Evolutionary conservation across 257 asterid genomes (phyloP), one percentile per base, ranked within the genome.

Genomic region (Gentiana straminea): DNA sequence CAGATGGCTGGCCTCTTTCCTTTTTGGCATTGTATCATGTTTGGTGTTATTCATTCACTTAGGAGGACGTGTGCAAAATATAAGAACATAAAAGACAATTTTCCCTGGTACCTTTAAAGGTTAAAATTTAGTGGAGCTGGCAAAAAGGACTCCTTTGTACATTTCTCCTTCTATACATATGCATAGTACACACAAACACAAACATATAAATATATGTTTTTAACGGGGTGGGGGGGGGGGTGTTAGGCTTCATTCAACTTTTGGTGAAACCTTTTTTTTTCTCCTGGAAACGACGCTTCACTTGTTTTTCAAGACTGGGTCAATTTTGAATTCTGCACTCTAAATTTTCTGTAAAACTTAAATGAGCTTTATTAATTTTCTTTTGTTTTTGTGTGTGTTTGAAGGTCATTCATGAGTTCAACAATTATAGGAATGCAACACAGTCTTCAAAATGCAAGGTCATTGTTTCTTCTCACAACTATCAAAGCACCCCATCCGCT

Each of bases 401-500:
- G 68, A 65, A 91, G 99, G 97, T 83, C 71, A 80, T 79, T 13
- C 73, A 78, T n/a, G 91, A 83, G 75, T 92, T 92, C 85, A 72
- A 77, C 65, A 73, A 67, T 43, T 77, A 71, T 62, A 54, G 75
- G 56, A 60, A 44, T 63, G 99, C 88, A 66, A 65, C 70, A 33
- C 88, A 71, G 68, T 81, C 89, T 5, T 77, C 61, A 64, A 83
- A 75, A n/a, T 92, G 97, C 84, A 86, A 85, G 77, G 66, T 92
- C 44, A 83, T 92, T 45, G 83, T 92, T 71, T 92, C 99, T 52
- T 83, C 95, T 52, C 99, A 92, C 83, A 92, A 88, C 68, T 92
- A 85, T 66, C 77, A 83, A 38, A 62, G 37, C 47, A 92, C 99
- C 57, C 99, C 95, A 64, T 77, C 94, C 6, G 69, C 73, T 11